Evolutionary conservation across 768 basidiomycete species (phyloP).

Genomic region (Favolaschia claudopus): DNA sequence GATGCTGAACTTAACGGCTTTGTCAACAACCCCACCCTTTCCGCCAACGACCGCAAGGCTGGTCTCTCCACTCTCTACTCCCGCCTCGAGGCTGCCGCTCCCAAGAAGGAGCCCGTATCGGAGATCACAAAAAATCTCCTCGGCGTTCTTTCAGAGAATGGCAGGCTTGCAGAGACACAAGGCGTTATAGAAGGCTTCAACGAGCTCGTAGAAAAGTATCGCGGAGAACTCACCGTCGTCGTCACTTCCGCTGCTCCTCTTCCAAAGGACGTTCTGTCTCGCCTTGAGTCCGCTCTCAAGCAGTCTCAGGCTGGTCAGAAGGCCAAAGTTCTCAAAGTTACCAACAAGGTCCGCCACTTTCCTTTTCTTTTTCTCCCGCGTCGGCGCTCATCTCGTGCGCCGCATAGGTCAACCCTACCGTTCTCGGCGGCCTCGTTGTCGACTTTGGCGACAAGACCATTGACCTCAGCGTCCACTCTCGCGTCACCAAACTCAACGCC

Average conservation of each 20-base stretch:
- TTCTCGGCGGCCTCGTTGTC: constrained; percentile 91
- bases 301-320: constrained; percentile 84
- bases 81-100: constrained; percentile 64
- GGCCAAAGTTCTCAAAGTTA: constrained; percentile 88
- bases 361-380: neutral
- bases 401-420: constrained; percentile 84
- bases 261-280: constrained; percentile 74
- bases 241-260: constrained; percentile 90
- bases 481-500: constrained; percentile 94
- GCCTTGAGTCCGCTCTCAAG: constrained; percentile 88
- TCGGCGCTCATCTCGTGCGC: constrained; percentile 15
- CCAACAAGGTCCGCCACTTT: constrained; percentile 78
- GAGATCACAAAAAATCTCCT: constrained; percentile 95
- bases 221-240: constrained; percentile 90
- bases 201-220: constrained; percentile 86
- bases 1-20: constrained; percentile 73
- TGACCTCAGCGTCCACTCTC: constrained; percentile 92
- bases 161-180: constrained; percentile 82
- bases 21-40: constrained; percentile 91
- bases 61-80: constrained; percentile 75
- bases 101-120: constrained; percentile 79
- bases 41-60: constrained; percentile 72
- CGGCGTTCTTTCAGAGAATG: constrained; percentile 89
- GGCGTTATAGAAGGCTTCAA: constrained; percentile 93
- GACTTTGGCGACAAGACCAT: constrained; percentile 99